Percentiles rank a stretch among this genome's conserved stretches.
These are phyloP conservation scores for Globisporangium carolinianum DNA, from an alignment of 352 stramenopile species.

Conservation along the genomic window DNA sequence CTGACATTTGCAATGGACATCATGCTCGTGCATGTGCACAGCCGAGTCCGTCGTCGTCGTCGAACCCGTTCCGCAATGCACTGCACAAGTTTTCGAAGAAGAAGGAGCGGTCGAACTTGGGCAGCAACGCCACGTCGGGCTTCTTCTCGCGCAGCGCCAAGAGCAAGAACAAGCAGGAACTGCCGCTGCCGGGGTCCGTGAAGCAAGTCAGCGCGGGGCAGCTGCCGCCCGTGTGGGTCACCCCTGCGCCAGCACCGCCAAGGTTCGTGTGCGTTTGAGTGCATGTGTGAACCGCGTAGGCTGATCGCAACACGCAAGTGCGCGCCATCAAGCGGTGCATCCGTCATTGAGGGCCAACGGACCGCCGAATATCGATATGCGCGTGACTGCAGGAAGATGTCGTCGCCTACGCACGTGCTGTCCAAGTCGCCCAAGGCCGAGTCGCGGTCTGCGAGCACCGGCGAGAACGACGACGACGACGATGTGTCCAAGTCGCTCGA, in stretches of 20 bases:
- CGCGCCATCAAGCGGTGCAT: not conserved
- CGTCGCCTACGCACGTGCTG: conserved; percentile 15
- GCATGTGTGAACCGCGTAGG: not conserved
- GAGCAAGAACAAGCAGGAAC: conserved; percentile 24
- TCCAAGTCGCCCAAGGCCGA: conserved; percentile 7
- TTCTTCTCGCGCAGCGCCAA: conserved; percentile 58
- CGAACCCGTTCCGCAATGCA: conserved; percentile 69
- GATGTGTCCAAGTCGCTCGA: conserved; percentile 20
- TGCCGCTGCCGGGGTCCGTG: conserved; percentile 57
- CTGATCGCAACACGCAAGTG: not conserved
- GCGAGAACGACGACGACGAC: conserved; percentile 15
- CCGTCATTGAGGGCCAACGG: not conserved
- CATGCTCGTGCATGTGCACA: conserved; percentile 1
- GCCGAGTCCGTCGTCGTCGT: conserved; percentile 29
- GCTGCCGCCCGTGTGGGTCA: conserved; percentile 72
- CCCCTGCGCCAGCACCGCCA: conserved; percentile 40
- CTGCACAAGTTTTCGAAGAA: conserved; percentile 82
- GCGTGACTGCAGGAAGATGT: conserved; percentile 24
- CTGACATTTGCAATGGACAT: too few species aligned
- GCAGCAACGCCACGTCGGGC: conserved; percentile 39
- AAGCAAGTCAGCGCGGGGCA: conserved; percentile 70
- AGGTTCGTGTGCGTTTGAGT: conserved; percentile 17
- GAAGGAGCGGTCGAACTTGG: conserved; percentile 51
- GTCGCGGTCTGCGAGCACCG: conserved; percentile 5
- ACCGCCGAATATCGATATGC: too few species aligned